Percentiles rank a stretch among this genome's conserved stretches.
Conservation (phyloP, 202 grass and related monocot genomes). For the Bolboschoenoplectus hybrid region DNA sequence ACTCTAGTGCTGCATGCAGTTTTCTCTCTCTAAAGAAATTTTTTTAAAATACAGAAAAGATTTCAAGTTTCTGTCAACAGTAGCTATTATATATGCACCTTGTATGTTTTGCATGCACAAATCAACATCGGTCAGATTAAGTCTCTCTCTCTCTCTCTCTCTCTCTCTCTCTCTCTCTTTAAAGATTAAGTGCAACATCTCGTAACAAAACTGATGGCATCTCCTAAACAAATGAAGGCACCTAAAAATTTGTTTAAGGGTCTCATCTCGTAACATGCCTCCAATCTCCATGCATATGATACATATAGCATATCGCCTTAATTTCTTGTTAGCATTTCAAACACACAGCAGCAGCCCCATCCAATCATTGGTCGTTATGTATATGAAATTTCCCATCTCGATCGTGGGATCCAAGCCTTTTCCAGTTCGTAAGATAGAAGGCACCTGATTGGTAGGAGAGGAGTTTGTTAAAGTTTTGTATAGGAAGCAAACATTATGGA, state of each 20-base stretch:
- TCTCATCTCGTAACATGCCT: slow-evolving; percentile 34
- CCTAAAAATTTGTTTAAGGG: slow-evolving; percentile 39
- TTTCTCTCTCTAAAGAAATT: background rate
- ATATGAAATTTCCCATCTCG: slow-evolving; percentile 3
- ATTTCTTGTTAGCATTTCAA: background rate
- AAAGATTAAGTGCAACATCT: slow-evolving; percentile 34
- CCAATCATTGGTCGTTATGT: background rate
- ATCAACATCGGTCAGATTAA: background rate
- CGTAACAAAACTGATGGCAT: slow-evolving; percentile 43
- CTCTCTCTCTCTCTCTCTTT: too few species aligned
- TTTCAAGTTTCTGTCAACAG: slow-evolving; percentile 12
- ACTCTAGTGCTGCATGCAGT: background rate
- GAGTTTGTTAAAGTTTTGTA: slow-evolving; percentile 42
- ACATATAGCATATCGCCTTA: background rate
- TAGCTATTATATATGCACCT: slow-evolving; percentile 15
- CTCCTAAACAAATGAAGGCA: slow-evolving; percentile 37
- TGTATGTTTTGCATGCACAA: background rate
- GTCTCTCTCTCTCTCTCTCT: background rate
- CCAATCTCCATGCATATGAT: background rate
- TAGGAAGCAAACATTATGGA: slow-evolving; percentile 43
- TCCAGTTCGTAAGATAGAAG: slow-evolving; percentile 36
- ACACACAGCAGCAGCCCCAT: background rate
- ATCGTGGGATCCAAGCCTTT: background rate
- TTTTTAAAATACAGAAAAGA: slow-evolving; percentile 2
- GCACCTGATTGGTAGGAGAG: slow-evolving; percentile 41